A percentile compares a stretch with the other conserved stretches of the same genome.
Conservation (phyloP, 345 rosid genomes). For the Cardamine chenopodiifolia region DNA sequence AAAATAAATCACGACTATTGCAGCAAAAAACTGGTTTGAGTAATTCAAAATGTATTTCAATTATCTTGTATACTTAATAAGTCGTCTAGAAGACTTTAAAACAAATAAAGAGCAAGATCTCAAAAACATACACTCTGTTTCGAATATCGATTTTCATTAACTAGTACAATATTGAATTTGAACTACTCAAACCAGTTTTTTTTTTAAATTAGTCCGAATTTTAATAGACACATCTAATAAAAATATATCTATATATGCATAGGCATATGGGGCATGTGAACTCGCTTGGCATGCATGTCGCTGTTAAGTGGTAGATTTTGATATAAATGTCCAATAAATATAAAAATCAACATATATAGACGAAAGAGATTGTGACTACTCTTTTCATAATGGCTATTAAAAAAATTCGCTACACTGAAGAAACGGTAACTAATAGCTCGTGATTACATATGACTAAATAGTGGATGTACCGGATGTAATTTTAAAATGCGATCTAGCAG, state of each 20-base stretch:
- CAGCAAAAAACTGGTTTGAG: not conserved
- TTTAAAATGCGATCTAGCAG: conserved; percentile 7
- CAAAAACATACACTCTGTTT: not conserved
- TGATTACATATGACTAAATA: not conserved
- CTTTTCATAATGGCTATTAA: no score
- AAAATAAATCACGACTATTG: not conserved
- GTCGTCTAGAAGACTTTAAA: not conserved
- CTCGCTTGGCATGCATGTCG: conserved; percentile 19
- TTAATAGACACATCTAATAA: not conserved
- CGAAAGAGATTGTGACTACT: conserved; percentile 19
- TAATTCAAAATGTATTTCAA: not conserved
- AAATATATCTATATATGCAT: not conserved
- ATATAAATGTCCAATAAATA: conserved; percentile 7
- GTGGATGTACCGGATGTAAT: not conserved
- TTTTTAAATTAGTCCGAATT: not conserved
- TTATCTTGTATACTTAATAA: not conserved
- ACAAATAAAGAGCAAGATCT: not conserved
- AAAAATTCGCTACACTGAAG: not conserved
- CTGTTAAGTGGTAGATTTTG: conserved; percentile 13
- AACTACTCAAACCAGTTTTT: not conserved
- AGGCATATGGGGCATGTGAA: conserved; percentile 29
- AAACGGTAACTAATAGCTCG: not conserved
- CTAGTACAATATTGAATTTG: not conserved
- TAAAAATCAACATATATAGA: conserved; percentile 9
- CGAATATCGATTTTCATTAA: conserved; percentile 1